Evolutionary conservation across 1,284 basidiomycete genomes (phyloP), one percentile per base, ranked within the genome.

Genomic region (Exsudoporus floridanus): DNA sequence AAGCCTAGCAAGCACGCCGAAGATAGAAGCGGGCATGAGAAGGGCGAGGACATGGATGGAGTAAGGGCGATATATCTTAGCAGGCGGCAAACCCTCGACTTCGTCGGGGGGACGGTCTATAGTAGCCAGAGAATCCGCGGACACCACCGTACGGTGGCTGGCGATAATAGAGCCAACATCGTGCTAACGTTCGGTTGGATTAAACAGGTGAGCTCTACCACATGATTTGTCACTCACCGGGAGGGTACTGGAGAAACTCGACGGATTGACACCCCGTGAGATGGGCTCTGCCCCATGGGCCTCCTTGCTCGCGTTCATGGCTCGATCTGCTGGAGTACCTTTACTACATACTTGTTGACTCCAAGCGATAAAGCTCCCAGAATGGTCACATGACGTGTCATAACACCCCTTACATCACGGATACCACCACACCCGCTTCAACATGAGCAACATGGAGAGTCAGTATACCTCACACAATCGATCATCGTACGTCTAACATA

Each of bases 361-460:
- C 5, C 30, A 13, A 33, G 2, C 7, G 7, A 16, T 8, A 36
- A 42, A 14, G 27, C 7, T 16, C 27, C 16, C 19, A 14, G 38
- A 10, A 4, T 16, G 19, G 38, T 67, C 62, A 63, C 55, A 37
- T 63, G 63, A 63, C 40, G 12, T 2, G 19, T 38, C 34, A 21
- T 21, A 19, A 7, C 19, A 40, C 8, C 28, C 23, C 33, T 50
- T 25, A 5, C 28, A 28, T 23, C 23, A 23, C 23, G 28, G 0
- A 28, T 28, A 9, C 57, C 58, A 46, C 36, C 41, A 50, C 41
- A 50, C 6, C 31, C 31, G n/a, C 36, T 19, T 27, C 45, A 49
- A 5, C 48, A 94, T 93, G 91, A 92, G 88, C 74, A 89, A 87
- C 73, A 83, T 94, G 60, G 92, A 95, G 74, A 94, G 92, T 93